These are phyloP conservation scores for Cercophora newfieldiana DNA, from an alignment of 495 filamentous ascomycete species.

Conservation along the genomic window DNA sequence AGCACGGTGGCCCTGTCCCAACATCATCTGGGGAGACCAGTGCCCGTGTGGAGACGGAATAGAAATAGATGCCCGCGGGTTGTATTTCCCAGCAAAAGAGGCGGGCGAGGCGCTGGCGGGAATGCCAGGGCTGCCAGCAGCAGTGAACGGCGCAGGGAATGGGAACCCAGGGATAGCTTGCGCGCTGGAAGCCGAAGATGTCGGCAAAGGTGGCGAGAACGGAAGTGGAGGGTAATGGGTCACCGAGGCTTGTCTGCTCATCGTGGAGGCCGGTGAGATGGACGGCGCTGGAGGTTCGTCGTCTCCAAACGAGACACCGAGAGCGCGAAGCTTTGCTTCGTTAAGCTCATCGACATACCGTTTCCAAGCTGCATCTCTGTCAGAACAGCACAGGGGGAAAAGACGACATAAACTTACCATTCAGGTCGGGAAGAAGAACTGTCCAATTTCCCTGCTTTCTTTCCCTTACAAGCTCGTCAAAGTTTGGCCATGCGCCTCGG, in stretches of 20 bases:
- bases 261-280: slow-evolving; percentile 50
- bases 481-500: slow-evolving; percentile 70
- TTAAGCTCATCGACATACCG: slow-evolving; percentile 75
- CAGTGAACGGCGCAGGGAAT: slow-evolving; percentile 58
- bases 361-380: slow-evolving; percentile 65
- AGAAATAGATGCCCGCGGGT: slow-evolving; percentile 57
- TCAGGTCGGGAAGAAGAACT: slow-evolving; percentile 75
- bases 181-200: slow-evolving; percentile 63
- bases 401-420: slow-evolving; percentile 36
- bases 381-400: background rate
- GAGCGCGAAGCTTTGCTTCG: slow-evolving; percentile 86
- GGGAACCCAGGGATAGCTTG: slow-evolving; percentile 59
- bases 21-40: slow-evolving; percentile 57
- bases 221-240: slow-evolving; percentile 61
- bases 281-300: slow-evolving; percentile 63
- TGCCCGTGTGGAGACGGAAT: slow-evolving; percentile 45
- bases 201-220: slow-evolving; percentile 72
- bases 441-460: slow-evolving; percentile 51
- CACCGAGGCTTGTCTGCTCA: slow-evolving; percentile 62
- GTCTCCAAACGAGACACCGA: slow-evolving; percentile 78
- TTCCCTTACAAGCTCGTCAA: slow-evolving; percentile 57
- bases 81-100: slow-evolving; percentile 57
- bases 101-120: slow-evolving; percentile 54
- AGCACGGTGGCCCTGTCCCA: slow-evolving; percentile 53
- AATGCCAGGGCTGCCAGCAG: slow-evolving; percentile 58